These are phyloP conservation scores for Lineolata rhizophorae DNA, from an alignment of 495 filamentous ascomycete species.

Conservation along the genomic window DNA sequence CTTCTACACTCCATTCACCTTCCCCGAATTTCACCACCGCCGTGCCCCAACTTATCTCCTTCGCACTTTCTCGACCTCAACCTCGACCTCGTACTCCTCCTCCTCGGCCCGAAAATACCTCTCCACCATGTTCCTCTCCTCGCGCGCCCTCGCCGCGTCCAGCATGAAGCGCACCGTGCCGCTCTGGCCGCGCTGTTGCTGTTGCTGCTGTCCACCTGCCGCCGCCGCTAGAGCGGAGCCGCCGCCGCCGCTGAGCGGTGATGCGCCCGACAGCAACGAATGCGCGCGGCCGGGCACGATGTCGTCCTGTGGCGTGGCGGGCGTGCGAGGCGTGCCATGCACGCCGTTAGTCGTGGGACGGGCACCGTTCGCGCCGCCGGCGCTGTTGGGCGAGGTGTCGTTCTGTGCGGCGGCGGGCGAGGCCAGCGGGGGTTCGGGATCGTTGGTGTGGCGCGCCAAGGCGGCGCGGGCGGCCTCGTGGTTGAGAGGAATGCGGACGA, in stretches of 20 bases:
- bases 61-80: constrained; percentile 26
- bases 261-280: constrained; percentile 6
- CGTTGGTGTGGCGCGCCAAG: constrained; percentile 30
- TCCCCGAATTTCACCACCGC: no score
- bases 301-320: constrained; percentile 10
- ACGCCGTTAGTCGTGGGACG: no score
- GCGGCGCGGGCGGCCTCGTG: constrained; percentile 36
- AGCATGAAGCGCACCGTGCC: constrained; percentile 83
- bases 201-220: no score
- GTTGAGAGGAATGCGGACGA: constrained; percentile 69
- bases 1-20: no score
- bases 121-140: constrained; percentile 43
- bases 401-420: neutral
- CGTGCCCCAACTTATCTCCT: no score
- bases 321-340: constrained; percentile 5
- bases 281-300: constrained; percentile 6
- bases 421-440: constrained; percentile 1
- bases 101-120: constrained; percentile 52
- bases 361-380: constrained; percentile 17
- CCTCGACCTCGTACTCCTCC: constrained; percentile 53
- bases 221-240: constrained; percentile 2
- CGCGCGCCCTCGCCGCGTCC: constrained; percentile 49
- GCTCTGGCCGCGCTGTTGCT: constrained; percentile 34
- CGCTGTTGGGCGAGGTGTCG: constrained; percentile 3
- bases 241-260: constrained; percentile 22